Percentiles rank a stretch among this genome's conserved stretches.
These are phyloP conservation scores for Cordyceps farinosa DNA, from an alignment of 2,329 filamentous ascomycete species.

Conservation along the genomic window DNA sequence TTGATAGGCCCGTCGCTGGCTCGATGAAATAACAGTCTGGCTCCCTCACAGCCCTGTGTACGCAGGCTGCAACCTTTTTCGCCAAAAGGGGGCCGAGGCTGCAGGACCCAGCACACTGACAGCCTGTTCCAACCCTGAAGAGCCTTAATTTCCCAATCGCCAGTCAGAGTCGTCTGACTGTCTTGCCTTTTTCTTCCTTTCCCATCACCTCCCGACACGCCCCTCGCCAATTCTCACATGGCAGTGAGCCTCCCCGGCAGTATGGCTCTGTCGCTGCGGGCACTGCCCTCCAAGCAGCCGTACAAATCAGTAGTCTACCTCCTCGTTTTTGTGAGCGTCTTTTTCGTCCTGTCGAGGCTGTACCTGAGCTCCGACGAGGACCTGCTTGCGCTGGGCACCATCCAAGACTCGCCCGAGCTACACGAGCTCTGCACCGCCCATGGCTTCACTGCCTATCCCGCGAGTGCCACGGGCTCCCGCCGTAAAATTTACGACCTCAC, in stretches of 20 bases:
- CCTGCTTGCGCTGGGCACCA: constrained; percentile 9
- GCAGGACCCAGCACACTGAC: neutral
- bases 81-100: neutral
- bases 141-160: neutral
- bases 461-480: constrained; percentile 23
- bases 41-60: neutral
- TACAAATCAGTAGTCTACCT: neutral
- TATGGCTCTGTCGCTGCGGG: constrained; percentile 5
- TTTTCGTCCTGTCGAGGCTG: constrained; percentile 8
- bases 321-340: neutral
- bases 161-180: neutral
- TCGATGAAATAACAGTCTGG: too few relatives aligned
- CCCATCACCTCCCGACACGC: neutral
- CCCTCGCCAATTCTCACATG: neutral
- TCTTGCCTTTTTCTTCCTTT: neutral
- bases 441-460: constrained; percentile 30
- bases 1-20: too few relatives aligned
- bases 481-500: constrained; percentile 50
- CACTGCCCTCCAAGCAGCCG: neutral
- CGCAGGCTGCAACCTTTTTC: neutral
- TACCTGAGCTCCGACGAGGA: constrained; percentile 3
- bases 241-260: neutral
- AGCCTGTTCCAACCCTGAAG: neutral
- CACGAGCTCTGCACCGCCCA: constrained; percentile 30
- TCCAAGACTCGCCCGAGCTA: constrained; percentile 10